A percentile compares a stretch with the other conserved stretches of the same genome.
These are phyloP conservation scores for Lindgomyces ingoldianus DNA, from an alignment of 495 filamentous ascomycete genomes.

Conservation along the genomic window DNA sequence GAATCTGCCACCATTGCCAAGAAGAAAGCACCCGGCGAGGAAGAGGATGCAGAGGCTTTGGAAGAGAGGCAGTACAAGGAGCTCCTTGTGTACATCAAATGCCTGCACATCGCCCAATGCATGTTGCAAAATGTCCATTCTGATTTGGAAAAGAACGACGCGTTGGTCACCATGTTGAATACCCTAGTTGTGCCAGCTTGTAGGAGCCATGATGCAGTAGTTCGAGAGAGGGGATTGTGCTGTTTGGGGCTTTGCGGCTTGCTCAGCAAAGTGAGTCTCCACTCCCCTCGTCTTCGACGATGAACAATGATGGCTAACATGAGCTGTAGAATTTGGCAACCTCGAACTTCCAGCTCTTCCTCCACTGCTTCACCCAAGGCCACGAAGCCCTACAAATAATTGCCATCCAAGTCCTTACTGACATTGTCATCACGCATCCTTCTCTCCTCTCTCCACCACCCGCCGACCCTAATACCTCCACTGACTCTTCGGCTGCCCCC, in stretches of 20 bases:
- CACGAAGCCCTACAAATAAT: conserved; percentile 86
- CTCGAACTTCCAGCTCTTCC: conserved; percentile 89
- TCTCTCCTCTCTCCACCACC: conserved; percentile 57
- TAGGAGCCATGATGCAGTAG: conserved; percentile 85
- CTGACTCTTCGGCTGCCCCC: conserved; percentile 41
- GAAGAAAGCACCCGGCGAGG: conserved; percentile 18
- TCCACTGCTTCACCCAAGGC: conserved; percentile 93
- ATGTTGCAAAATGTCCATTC: conserved; percentile 91
- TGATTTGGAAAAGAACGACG: conserved; percentile 78
- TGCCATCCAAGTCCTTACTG: conserved; percentile 87
- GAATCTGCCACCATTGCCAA: neutral
- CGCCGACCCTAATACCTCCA: conserved; percentile 3
- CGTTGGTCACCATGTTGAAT: conserved; percentile 92
- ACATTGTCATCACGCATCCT: conserved; percentile 87
- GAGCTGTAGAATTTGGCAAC: conserved; percentile 71
- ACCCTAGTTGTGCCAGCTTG: conserved; percentile 95
- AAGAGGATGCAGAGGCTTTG: conserved; percentile 71
- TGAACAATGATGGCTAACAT: neutral
- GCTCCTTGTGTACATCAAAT: conserved; percentile 97
- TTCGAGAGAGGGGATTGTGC: conserved; percentile 83
- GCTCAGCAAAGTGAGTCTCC: conserved; percentile 75
- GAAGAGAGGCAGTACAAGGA: conserved; percentile 81
- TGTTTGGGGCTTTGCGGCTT: conserved; percentile 90
- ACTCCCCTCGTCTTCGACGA: neutral
- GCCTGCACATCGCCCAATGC: conserved; percentile 94